A percentile compares a stretch with the other conserved stretches of the same genome.
phyloP scores from a whole-genome alignment of 2,329 filamentous ascomycete species.

The Coniella lustricola region DNA sequence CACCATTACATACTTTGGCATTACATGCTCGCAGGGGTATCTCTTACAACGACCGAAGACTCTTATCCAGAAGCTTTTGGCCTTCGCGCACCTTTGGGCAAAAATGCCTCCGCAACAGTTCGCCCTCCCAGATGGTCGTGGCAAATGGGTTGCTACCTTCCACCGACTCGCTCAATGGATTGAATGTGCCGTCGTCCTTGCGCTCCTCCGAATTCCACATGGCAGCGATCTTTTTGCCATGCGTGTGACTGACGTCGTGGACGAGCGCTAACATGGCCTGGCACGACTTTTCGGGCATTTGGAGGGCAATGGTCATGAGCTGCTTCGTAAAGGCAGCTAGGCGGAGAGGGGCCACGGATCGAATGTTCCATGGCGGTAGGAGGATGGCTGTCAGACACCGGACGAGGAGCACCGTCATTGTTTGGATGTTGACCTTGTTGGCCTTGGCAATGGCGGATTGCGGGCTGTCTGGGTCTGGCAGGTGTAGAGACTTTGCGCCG shows the following conservation, averaged over 20 bases:
- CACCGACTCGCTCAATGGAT: slow-evolving; percentile 63
- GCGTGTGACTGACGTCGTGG: slow-evolving; percentile 69
- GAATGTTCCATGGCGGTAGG: slow-evolving; percentile 65
- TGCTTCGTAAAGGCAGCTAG: slow-evolving; percentile 93
- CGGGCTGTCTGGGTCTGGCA: slow-evolving; percentile 56
- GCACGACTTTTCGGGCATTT: slow-evolving; percentile 83
- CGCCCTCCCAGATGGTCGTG: slow-evolving; percentile 87
- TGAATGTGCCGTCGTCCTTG: slow-evolving; percentile 81
- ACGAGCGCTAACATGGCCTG: slow-evolving; percentile 74
- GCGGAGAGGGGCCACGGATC: slow-evolving; percentile 70
- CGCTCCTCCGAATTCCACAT: slow-evolving; percentile 94
- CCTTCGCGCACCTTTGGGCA: slow-evolving; percentile 79
- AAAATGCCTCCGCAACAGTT: slow-evolving; percentile 77
- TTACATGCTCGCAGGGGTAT: neutral
- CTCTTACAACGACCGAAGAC: slow-evolving; percentile 29
- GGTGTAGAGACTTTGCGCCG: slow-evolving; percentile 63
- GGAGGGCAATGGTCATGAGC: slow-evolving; percentile 72
- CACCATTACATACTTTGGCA: too few species aligned
- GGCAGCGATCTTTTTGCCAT: slow-evolving; percentile 74
- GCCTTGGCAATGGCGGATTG: slow-evolving; percentile 31
- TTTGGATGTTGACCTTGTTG: slow-evolving; percentile 83
- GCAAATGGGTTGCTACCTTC: slow-evolving; percentile 89
- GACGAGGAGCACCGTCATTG: slow-evolving; percentile 85
- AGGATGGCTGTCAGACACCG: slow-evolving; percentile 78
- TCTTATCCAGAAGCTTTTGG: slow-evolving; percentile 62